Conservation (phyloP, 495 filamentous ascomycete genomes). For the Penicillium antarcticum region DNA sequence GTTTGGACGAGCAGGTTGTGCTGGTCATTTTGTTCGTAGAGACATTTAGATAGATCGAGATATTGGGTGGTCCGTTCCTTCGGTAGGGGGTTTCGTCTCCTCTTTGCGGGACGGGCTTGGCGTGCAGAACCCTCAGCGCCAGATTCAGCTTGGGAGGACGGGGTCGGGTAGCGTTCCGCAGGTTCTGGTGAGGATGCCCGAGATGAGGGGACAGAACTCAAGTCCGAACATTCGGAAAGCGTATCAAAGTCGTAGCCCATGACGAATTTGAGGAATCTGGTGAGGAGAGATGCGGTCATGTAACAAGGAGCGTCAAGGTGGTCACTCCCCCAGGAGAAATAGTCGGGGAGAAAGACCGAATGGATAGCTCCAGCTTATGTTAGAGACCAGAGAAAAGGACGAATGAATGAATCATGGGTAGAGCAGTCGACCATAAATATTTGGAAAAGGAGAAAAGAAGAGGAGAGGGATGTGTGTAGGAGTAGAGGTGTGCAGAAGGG, state of each 20-base stretch:
- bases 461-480: slow-evolving; percentile 23
- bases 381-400: neutral
- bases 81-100: slow-evolving; percentile 61
- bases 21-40: slow-evolving; percentile 50
- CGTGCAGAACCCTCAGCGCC: slow-evolving; percentile 40
- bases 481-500: slow-evolving; percentile 14
- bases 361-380: neutral
- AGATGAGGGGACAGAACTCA: slow-evolving; percentile 58
- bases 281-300: slow-evolving; percentile 4
- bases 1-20: slow-evolving; percentile 68
- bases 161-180: slow-evolving; percentile 51
- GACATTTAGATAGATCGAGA: slow-evolving; percentile 60
- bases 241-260: slow-evolving; percentile 34
- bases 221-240: slow-evolving; percentile 49
- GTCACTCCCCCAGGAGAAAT: slow-evolving; percentile 2
- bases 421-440: slow-evolving; percentile 7
- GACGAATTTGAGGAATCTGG: slow-evolving; percentile 9
- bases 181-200: slow-evolving; percentile 50
- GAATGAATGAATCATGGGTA: slow-evolving; percentile 2
- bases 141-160: slow-evolving; percentile 51
- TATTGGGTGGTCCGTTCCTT: slow-evolving; percentile 74
- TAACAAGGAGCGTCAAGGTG: slow-evolving; percentile 2
- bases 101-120: slow-evolving; percentile 68
- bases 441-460: slow-evolving; percentile 13
- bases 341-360: neutral